phyloP scores from a whole-genome alignment of 164 flowering plant genomes.

The Platanus orientalis region DNA sequence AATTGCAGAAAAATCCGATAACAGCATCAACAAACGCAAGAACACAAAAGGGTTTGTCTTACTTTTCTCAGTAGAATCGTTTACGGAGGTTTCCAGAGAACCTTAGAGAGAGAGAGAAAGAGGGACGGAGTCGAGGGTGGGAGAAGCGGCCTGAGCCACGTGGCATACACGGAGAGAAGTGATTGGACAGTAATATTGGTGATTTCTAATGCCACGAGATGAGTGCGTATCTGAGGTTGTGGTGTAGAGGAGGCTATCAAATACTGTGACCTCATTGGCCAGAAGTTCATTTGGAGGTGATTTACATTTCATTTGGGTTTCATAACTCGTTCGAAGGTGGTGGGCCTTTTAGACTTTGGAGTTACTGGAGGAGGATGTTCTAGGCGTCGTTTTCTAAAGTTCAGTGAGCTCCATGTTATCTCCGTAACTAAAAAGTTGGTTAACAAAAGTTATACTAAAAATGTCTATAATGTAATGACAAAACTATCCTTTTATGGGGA shows the following conservation, averaged over 20 bases:
- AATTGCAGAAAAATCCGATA: neutral
- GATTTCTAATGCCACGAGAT: constrained; percentile 10
- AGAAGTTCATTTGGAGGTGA: constrained; percentile 2
- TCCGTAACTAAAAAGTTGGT: no score
- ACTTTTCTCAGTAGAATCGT: neutral
- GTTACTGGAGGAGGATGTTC: constrained; percentile 6
- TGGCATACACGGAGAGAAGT: neutral
- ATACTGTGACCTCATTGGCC: constrained; percentile 13
- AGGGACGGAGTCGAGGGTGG: neutral
- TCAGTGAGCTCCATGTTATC: neutral
- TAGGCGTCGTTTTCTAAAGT: constrained; percentile 8
- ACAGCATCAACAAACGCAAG: neutral
- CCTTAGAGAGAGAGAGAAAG: neutral
- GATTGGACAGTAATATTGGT: neutral
- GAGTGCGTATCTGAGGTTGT: constrained; percentile 12
- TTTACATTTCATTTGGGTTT: neutral
- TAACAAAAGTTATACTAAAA: no score
- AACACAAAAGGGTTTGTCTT: neutral
- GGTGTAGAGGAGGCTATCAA: constrained; percentile 15
- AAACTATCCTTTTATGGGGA: no score
- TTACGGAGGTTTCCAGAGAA: constrained; percentile 1
- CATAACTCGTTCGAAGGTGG: neutral
- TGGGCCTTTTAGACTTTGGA: neutral
- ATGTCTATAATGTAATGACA: no score
- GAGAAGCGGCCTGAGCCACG: constrained; percentile 9